Evolutionary conservation across 139 green algal species (phyloP).

Genomic region (Limnomonas spitsbergensis): DNA sequence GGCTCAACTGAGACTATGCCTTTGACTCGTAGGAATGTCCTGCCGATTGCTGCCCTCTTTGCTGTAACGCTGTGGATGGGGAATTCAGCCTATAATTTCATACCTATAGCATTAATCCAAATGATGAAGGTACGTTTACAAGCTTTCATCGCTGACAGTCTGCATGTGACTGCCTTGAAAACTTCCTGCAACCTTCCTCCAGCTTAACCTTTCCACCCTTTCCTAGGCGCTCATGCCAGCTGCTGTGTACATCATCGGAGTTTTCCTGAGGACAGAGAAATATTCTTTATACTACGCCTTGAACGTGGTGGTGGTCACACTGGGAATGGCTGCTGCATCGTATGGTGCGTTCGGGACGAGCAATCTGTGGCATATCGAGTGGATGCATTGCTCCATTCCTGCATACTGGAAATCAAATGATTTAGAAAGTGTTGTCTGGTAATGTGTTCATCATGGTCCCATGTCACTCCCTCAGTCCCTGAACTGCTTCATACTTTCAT

Average conservation of each 20-base stretch:
- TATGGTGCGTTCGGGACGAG: constrained; percentile 50
- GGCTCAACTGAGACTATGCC: too few species aligned
- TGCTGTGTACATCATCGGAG: constrained; percentile 34
- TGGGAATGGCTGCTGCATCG: constrained; percentile 67
- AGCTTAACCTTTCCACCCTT: background rate
- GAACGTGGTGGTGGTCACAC: constrained; percentile 75
- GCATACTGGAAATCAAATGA: too few species aligned
- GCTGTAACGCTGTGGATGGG: constrained; percentile 86
- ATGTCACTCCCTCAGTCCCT: too few species aligned
- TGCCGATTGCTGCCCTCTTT: constrained; percentile 83
- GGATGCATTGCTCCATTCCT: too few species aligned
- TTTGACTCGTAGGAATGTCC: constrained; percentile 44
- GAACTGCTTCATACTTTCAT: too few species aligned
- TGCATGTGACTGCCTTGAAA: too few species aligned
- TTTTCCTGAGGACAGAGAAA: constrained; percentile 65
- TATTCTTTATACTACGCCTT: constrained; percentile 33
- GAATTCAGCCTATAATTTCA: constrained; percentile 92
- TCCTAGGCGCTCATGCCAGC: constrained; percentile 39
- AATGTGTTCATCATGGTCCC: too few species aligned
- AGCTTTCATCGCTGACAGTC: too few species aligned
- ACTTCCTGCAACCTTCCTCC: too few species aligned
- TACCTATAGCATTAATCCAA: constrained; percentile 91
- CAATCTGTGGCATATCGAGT: too few species aligned
- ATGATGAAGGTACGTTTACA: constrained; percentile 85
- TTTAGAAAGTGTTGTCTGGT: too few species aligned